Evolutionary conservation across 2,329 filamentous ascomycete species (phyloP), one percentile per base, ranked within the genome.

Genomic region (Colletotrichum sublineola): DNA sequence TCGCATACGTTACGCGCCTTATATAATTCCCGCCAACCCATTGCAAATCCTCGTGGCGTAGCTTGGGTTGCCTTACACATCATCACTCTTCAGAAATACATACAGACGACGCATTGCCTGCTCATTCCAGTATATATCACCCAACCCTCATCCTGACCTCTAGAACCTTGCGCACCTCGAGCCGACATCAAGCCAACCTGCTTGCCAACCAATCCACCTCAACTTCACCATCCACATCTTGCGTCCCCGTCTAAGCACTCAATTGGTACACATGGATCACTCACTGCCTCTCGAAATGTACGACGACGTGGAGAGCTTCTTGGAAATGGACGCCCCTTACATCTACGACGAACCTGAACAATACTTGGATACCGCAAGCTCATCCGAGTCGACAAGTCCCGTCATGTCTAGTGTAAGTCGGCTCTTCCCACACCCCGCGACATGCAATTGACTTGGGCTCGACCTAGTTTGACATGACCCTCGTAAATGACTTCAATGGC

Each of bases 401-500:
- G 69, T 75, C 52, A 75, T 75, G 57, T 70, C 74, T 9, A 66
- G 68, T 44, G 75, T 76, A 66, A 63, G 74, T 52, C 7, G 14
- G 6, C 20, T 20, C 29, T 20, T n/a, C 33, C 20, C 38, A 15
- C 31, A 55, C 3, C 15, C 8, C 33, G 14, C 36, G 50, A 48
- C 9, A n/a, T 4, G 20, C 57, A 57, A 60, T 61, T 66, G 52
- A 36, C 65, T 72, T 29, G 9, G 14, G 18, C 42, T 31, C 7
- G 33, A 8, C 29, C 9, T 29, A 76, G 75, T 76, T 75, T 33
- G 74, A 76, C 36, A 67, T 75, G 52, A 66, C 67, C n/a, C 68
- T 75, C 18, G 50, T 78, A 9, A 74, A 75, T 38, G 79, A 81
- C 31, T 76, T 77, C 57, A 74, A 74, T 68, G 65, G 75, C 71